Base-by-base conservation (phyloP, 805 yeast species). In the Ogataea nakhonphanomensis region DNA sequence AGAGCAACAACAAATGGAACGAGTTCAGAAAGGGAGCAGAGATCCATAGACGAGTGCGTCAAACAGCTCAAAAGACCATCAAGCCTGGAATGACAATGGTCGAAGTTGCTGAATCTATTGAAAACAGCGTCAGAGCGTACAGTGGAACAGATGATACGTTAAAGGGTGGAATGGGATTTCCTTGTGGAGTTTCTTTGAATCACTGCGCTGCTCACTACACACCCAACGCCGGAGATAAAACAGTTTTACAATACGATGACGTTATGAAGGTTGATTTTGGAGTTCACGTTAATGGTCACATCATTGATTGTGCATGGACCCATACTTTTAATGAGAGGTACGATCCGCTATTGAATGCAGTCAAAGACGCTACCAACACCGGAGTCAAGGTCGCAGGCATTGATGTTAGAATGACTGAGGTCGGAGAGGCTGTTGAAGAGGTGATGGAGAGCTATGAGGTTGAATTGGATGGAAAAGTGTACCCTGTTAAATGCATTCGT, bases 161-260 rank as follows among this genome's bases (percentile, higher is more conserved):
- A 23, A 71, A 75, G 45, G 93, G 88, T 12, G 99, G 99, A 28
- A 79, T 90, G 55, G 99, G 98, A 5, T 93, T 93, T 74, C 99
- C 99, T 36, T 89, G 97, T n/a, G 99, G 99, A 44, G 74, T 93
- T 28, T 87, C 96, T 1, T 64, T 91, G 49, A 93, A 93, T 65
- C 85, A 89, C 58, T 82, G 88, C 58, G 99, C 99, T 20, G 99
- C 99, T 0, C 99, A 93, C 62, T 93, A 89, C 65, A 91, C 98
- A 0, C 99, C 99, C 10, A 93, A 93, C 66, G 83, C 91, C 5
- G 96, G 96, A 9, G 99, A 93, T 62, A 87, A 79, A 55, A 75
- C 86, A 6, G 84, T 84, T 2, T 69, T 93, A 51, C 70, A 74
- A 45, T 78, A 88, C 54, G 95, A 87, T 45, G 99, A 93, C 62